A percentile compares a stretch with the other conserved stretches of the same genome.
Conservation (phyloP, 2,329 filamentous ascomycete genomes). For the Conoideocrella luteorostrata region DNA sequence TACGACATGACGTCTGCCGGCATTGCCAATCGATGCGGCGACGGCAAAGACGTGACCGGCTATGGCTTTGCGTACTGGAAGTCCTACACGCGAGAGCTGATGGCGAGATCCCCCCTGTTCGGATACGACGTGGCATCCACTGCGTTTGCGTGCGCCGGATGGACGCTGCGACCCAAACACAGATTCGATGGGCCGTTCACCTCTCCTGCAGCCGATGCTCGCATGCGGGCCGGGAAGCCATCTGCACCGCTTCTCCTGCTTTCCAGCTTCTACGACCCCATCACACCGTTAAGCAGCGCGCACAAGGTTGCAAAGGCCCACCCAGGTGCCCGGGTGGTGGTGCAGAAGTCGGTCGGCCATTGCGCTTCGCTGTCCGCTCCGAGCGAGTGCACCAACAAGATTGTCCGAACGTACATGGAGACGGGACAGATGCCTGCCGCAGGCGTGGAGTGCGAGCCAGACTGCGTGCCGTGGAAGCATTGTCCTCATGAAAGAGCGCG, state of each 20-base stretch:
- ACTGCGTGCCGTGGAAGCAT: conserved; percentile 10
- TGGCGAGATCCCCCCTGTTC: conserved; percentile 18
- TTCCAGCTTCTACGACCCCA: conserved; percentile 31
- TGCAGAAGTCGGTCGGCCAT: conserved; percentile 16
- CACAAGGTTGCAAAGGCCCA: conserved; percentile 10
- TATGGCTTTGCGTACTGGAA: conserved; percentile 14
- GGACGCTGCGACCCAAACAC: conserved; percentile 26
- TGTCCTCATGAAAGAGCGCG: not conserved
- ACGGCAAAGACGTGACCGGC: conserved; percentile 12
- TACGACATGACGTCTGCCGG: no score
- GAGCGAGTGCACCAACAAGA: conserved; percentile 11
- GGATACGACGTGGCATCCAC: conserved; percentile 21
- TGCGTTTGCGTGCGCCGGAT: conserved; percentile 23
- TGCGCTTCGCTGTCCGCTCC: conserved; percentile 9
- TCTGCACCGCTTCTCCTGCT: conserved; percentile 33
- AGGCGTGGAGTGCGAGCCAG: conserved; percentile 13
- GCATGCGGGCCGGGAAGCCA: conserved; percentile 20
- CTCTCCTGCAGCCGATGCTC: conserved; percentile 11
- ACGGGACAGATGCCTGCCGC: conserved; percentile 13
- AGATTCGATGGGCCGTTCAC: conserved; percentile 21
- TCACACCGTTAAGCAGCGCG: conserved; percentile 35
- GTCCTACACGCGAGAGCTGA: conserved; percentile 13
- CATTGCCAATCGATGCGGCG: no score
- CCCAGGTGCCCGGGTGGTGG: conserved; percentile 13
- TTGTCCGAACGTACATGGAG: conserved; percentile 14